phyloP scores from a whole-genome alignment of 2,329 filamentous ascomycete species.

The Scedosporium apiospermum region DNA sequence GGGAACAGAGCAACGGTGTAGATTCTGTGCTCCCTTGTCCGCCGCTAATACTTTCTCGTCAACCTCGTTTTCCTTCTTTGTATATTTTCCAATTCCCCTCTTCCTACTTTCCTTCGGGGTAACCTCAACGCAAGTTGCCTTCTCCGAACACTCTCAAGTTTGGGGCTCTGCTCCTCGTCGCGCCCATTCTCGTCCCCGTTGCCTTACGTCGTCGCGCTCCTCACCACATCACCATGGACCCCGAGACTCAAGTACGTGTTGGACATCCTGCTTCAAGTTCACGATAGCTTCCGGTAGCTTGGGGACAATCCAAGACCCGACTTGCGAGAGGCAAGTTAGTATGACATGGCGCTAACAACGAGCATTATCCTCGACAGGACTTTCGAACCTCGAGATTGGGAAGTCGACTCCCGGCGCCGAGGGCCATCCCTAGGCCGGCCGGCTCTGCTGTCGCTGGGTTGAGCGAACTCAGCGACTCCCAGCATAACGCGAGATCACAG shows the following conservation, averaged over 20 bases:
- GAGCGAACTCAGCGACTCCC: slow-evolving; percentile 47
- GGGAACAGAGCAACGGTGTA: background rate
- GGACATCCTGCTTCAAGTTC: background rate
- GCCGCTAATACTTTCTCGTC: background rate
- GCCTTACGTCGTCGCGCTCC: slow-evolving; percentile 14
- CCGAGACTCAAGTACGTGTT: slow-evolving; percentile 20
- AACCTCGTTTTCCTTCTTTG: background rate
- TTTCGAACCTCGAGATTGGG: slow-evolving; percentile 6
- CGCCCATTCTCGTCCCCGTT: slow-evolving; percentile 18
- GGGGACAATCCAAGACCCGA: background rate
- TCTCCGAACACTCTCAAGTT: background rate
- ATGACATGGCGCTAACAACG: background rate
- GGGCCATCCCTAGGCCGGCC: background rate
- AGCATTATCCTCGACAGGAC: slow-evolving; percentile 6
- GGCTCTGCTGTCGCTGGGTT: background rate
- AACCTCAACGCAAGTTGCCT: slow-evolving; percentile 1
- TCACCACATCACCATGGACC: slow-evolving; percentile 20
- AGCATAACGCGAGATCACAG: slow-evolving; percentile 45
- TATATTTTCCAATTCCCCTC: background rate
- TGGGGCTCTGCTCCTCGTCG: slow-evolving; percentile 29
- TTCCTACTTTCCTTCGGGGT: background rate
- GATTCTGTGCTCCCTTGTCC: background rate
- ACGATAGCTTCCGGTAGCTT: background rate
- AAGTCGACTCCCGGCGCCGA: slow-evolving; percentile 4
- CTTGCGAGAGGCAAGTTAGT: no score